A percentile compares a stretch with the other conserved stretches of the same genome.
Evolutionary conservation across 345 rosid species (phyloP).

Genomic region (Rubroshorea leprosula): DNA sequence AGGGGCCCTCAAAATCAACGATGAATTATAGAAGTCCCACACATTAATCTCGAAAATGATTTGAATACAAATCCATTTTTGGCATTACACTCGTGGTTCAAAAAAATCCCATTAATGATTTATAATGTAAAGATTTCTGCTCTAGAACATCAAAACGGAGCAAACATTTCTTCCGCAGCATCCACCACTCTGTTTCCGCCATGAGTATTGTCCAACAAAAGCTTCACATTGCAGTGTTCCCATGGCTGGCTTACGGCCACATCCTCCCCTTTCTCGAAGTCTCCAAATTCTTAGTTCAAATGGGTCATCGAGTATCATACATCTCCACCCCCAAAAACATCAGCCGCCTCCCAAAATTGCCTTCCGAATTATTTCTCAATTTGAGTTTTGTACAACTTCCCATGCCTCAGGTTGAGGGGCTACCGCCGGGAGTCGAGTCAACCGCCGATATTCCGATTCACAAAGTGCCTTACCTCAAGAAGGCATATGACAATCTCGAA

Average conservation of each 20-base stretch:
- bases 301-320: constrained; percentile 27
- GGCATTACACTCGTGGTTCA: too few relatives aligned
- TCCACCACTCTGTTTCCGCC: not conserved
- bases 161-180: too few relatives aligned
- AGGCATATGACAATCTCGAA: constrained; percentile 36
- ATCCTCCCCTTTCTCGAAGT: too few relatives aligned
- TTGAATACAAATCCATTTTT: too few relatives aligned
- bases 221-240: constrained; percentile 31
- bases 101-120: too few relatives aligned
- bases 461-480: constrained; percentile 28
- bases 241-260: constrained; percentile 34
- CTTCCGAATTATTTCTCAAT: not conserved
- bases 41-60: too few relatives aligned
- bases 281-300: too few relatives aligned
- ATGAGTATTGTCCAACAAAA: not conserved
- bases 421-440: constrained; percentile 27
- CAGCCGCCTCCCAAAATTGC: constrained; percentile 17
- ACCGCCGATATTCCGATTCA: constrained; percentile 20
- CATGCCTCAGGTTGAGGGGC: constrained; percentile 19
- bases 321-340: constrained; percentile 32
- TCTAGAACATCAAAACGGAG: too few relatives aligned
- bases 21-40: too few relatives aligned
- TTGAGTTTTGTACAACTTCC: constrained; percentile 15
- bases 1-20: too few relatives aligned
- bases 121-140: too few relatives aligned